Evolutionary conservation across 345 rosid species (phyloP).

Genomic region (Anacardium occidentale): DNA sequence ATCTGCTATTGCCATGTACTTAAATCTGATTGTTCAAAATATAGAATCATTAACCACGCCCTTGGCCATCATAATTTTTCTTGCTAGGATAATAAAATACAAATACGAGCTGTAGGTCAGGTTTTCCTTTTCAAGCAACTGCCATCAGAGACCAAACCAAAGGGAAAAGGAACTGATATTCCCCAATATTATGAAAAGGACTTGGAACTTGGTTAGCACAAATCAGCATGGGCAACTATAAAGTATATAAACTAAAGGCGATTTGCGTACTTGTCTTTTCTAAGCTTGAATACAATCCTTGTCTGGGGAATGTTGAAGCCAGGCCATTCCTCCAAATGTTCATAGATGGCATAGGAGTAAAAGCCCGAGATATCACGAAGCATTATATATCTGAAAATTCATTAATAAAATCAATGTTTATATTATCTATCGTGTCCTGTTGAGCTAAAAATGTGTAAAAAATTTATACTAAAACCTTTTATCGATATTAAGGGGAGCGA

Average conservation of each 20-base stretch:
- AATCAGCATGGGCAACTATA: not conserved
- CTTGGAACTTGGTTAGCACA: not conserved
- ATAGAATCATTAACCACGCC: not conserved
- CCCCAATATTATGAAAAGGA: not conserved
- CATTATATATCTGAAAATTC: constrained; percentile 61
- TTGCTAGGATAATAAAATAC: not conserved
- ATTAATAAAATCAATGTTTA: not conserved
- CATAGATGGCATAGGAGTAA: constrained; percentile 74
- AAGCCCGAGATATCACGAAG: constrained; percentile 67
- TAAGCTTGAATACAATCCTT: constrained; percentile 75
- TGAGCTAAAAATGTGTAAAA: no score
- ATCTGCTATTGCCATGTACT: constrained; percentile 69
- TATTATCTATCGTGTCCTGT: not conserved
- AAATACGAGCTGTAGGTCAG: not conserved
- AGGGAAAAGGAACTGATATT: not conserved
- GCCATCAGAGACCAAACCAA: not conserved
- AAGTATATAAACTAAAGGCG: not conserved
- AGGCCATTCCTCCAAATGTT: constrained; percentile 74
- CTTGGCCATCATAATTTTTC: not conserved
- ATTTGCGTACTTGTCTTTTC: constrained; percentile 63
- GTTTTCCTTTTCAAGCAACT: not conserved
- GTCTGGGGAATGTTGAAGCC: constrained; percentile 78
- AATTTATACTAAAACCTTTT: constrained; percentile 34
- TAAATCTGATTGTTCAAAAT: constrained; percentile 43
- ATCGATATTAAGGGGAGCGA: constrained; percentile 57